Evolutionary conservation across 495 filamentous ascomycete genomes (phyloP).

Genomic region (Podospora didyma): DNA sequence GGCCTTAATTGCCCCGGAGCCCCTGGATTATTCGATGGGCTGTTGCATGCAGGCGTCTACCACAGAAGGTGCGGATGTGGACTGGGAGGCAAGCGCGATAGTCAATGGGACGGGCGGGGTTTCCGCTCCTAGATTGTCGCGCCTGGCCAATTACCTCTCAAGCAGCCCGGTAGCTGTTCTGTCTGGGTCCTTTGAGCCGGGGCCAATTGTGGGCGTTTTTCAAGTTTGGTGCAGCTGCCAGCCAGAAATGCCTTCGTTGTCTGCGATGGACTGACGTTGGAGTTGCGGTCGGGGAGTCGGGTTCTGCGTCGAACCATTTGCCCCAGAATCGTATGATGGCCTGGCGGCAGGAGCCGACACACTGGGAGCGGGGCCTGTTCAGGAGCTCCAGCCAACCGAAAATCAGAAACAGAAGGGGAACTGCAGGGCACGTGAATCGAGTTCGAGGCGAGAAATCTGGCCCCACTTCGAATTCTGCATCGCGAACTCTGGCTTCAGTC

Average conservation of each 20-base stretch:
- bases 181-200: background rate
- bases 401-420: background rate
- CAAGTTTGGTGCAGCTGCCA: background rate
- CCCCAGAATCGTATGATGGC: slow-evolving; percentile 27
- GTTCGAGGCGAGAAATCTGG: too few species aligned
- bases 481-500: too few species aligned
- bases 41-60: slow-evolving; percentile 26
- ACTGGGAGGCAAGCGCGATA: background rate
- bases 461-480: too few species aligned
- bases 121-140: background rate
- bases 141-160: background rate
- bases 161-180: background rate
- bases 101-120: background rate
- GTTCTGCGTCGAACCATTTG: slow-evolving; percentile 27
- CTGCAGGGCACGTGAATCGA: slow-evolving; percentile 1
- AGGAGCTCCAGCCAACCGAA: background rate
- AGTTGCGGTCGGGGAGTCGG: slow-evolving; percentile 13
- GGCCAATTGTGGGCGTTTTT: background rate
- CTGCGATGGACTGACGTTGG: slow-evolving; percentile 12
- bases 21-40: slow-evolving; percentile 14
- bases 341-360: slow-evolving; percentile 14
- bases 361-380: background rate
- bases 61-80: background rate
- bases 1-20: background rate
- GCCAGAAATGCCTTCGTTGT: background rate